Base-by-base conservation (phyloP, 176 grass and related monocot species). In the Carex cristatella region DNA sequence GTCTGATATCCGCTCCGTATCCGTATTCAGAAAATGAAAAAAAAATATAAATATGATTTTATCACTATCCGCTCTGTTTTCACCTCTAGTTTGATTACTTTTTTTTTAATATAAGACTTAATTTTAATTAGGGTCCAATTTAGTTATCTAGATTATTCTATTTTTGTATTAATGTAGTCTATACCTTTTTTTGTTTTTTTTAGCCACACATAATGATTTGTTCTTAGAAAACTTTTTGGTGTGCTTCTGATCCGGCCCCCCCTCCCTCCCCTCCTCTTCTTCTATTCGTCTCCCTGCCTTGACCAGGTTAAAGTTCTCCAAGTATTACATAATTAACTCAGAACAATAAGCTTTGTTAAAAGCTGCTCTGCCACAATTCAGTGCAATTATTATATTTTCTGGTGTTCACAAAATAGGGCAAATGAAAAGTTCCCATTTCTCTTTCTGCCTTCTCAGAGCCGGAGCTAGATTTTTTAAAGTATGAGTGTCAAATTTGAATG, bases 291-390 rank as follows among this genome's bases (percentile, higher is more conserved):
- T 61, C 14, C 18, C 79, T 35, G 31, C 35, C 14, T 64, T 58
- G 60, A 81, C 55, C 79, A 81, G 57, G 58, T 0, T 63, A 81
- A 63, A 81, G 58, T 4, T 81, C 6, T 49, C 55, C 56, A 44
- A 81, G 55, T 70, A 12, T 79, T 59, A 46, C 48, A 57, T 64
- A 64, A 79, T 31, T 14, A 79, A 32, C 76, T 33, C 53, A 79
- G 55, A 18, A 79, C 31, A 79, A 14, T 61, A 64, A 81, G 79
- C 79, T 81, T 81, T 81, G 32, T 64, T 81, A 81, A 81, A 81
- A 81, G 79, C 79, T 81, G 40, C 69, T 49, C 40, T 72, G 79
- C 12, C 79, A 64, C 33, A 61, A 2, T 81, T 4, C 56, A 61
- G 38, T 12, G 53, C 60, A 81, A 81, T 81, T n/a, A 81, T 62